A percentile compares a stretch with the other conserved stretches of the same genome.
These are phyloP conservation scores for Mycena leptocephala DNA, from an alignment of 768 basidiomycete species.

Conservation along the genomic window DNA sequence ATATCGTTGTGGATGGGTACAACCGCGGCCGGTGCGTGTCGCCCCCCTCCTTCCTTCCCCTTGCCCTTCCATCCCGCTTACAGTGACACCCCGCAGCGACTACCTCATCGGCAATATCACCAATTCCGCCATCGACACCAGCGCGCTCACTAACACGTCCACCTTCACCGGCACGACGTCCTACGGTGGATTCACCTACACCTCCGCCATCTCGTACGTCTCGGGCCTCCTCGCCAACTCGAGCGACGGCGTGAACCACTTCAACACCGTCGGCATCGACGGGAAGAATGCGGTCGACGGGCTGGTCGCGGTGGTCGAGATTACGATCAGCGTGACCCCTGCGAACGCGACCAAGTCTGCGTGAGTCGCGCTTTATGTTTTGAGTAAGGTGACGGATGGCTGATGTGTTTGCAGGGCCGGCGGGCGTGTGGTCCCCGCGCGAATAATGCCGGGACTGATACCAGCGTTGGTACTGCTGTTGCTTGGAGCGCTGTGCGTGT, in stretches of 20 bases:
- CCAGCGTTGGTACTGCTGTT: too few relatives aligned
- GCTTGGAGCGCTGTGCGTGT: too few relatives aligned
- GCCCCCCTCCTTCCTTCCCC: neutral
- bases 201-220: constrained; percentile 77
- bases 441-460: too few relatives aligned
- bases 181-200: constrained; percentile 80
- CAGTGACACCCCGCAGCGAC: too few relatives aligned
- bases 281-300: constrained; percentile 84
- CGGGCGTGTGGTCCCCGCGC: too few relatives aligned
- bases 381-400: too few relatives aligned
- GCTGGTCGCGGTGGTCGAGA: constrained; percentile 83
- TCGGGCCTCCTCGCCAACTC: too few relatives aligned
- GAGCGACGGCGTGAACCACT: too few relatives aligned
- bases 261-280: constrained; percentile 71
- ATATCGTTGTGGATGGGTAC: constrained; percentile 88
- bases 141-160: constrained; percentile 68
- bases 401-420: too few relatives aligned
- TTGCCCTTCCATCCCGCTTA: constrained; percentile 83
- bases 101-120: too few relatives aligned
- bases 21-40: constrained; percentile 77
- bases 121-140: constrained; percentile 60
- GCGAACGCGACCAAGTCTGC: too few relatives aligned
- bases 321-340: constrained; percentile 70
- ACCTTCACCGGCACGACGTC: constrained; percentile 78
- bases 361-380: too few relatives aligned